phyloP scores from a whole-genome alignment of 257 asterid genomes.

The Datura wrightii region DNA sequence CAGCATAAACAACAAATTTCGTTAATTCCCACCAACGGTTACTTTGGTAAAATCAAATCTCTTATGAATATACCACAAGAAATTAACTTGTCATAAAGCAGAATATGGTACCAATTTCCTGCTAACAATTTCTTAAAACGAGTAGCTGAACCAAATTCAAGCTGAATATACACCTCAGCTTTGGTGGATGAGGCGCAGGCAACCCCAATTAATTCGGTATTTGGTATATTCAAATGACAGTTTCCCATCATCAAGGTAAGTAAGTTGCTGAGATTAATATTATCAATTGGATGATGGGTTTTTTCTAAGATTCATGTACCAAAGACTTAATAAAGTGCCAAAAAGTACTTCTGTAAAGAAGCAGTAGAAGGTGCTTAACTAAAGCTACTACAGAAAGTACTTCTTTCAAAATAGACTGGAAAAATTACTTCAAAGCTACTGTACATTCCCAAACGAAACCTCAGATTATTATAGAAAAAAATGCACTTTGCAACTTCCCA shows the following conservation, averaged over 20 bases:
- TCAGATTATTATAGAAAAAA: not conserved
- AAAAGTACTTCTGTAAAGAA: not conserved
- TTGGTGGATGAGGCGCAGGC: not conserved
- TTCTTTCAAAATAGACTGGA: not conserved
- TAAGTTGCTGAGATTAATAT: not conserved
- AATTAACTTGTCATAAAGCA: not conserved
- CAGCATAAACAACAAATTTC: not conserved
- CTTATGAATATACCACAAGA: slow-evolving; percentile 4
- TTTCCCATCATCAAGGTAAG: not conserved
- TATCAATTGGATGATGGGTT: not conserved
- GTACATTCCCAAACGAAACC: not conserved
- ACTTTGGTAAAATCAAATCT: not conserved
- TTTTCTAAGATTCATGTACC: not conserved
- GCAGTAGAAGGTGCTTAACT: not conserved
- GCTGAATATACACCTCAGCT: not conserved
- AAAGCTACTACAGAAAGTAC: not conserved
- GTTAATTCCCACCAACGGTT: not conserved
- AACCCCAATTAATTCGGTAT: slow-evolving; percentile 2
- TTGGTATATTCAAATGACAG: slow-evolving; percentile 9
- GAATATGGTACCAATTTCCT: not conserved
- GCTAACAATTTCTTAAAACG: not conserved
- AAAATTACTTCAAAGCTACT: not conserved
- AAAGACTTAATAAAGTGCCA: not conserved
- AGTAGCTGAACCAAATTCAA: not conserved
- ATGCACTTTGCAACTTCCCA: not conserved